Percentiles rank a stretch among this genome's conserved stretches.
phyloP scores from a whole-genome alignment of 345 rosid genomes.

The Syzygium oleosum region DNA sequence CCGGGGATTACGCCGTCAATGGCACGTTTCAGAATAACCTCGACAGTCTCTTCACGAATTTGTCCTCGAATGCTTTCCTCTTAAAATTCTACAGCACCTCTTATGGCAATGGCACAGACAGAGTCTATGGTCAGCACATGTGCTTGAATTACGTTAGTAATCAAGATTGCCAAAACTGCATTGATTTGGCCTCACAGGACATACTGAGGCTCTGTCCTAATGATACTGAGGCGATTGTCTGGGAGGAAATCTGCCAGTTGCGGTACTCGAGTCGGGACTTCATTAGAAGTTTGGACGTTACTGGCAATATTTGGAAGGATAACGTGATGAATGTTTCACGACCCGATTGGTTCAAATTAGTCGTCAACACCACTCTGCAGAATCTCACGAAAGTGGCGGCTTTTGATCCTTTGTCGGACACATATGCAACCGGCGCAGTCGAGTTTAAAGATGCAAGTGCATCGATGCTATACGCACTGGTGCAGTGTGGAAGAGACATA shows the following conservation, averaged over 20 bases:
- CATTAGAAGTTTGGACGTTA: slow-evolving; percentile 13
- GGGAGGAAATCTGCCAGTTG: slow-evolving; percentile 32
- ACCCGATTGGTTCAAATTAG: slow-evolving; percentile 7
- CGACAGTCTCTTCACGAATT: neutral
- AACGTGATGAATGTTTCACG: slow-evolving; percentile 7
- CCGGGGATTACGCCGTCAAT: neutral
- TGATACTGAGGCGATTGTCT: slow-evolving; percentile 12
- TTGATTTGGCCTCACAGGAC: slow-evolving; percentile 2
- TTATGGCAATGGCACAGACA: slow-evolving; percentile 3
- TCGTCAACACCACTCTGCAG: slow-evolving; percentile 13
- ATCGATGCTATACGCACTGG: slow-evolving; percentile 12
- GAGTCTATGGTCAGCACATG: slow-evolving; percentile 23
- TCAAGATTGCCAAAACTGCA: slow-evolving; percentile 10
- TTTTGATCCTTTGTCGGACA: neutral
- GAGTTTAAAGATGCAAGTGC: neutral
- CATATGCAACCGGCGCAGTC: slow-evolving; percentile 1
- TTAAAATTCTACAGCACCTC: slow-evolving; percentile 1
- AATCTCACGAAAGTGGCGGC: slow-evolving; percentile 11
- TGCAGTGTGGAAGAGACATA: slow-evolving; percentile 29
- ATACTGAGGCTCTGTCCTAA: slow-evolving; percentile 12
- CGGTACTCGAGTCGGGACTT: slow-evolving; percentile 17
- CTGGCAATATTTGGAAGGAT: slow-evolving; percentile 6
- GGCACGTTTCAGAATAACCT: neutral
- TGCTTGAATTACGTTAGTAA: slow-evolving; percentile 15
- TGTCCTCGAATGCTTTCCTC: slow-evolving; percentile 8